Conservation (phyloP, 2,329 filamentous ascomycete genomes). For the Colletotrichum magnum region DNA sequence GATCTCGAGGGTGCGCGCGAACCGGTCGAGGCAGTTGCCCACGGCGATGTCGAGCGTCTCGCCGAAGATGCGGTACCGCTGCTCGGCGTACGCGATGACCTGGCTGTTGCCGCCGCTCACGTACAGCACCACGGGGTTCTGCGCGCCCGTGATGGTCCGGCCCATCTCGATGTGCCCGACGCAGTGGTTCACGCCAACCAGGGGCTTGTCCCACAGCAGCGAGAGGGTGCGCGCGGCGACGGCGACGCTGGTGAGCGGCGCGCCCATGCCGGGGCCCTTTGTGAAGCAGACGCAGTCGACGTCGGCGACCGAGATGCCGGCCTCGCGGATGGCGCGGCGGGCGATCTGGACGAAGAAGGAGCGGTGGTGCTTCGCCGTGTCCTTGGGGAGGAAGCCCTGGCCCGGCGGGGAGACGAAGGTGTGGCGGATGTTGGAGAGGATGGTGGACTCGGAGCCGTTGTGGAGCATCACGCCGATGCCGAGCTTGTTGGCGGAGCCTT, state of each 20-base stretch:
- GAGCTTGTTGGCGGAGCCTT: slow-evolving; percentile 98
- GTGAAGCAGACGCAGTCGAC: slow-evolving; percentile 97
- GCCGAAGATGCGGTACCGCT: slow-evolving; percentile 96
- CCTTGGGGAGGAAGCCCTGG: slow-evolving; percentile 95
- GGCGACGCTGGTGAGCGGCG: slow-evolving; percentile 88
- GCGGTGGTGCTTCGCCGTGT: slow-evolving; percentile 94
- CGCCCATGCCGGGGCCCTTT: slow-evolving; percentile 95
- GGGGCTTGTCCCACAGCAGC: slow-evolving; percentile 87
- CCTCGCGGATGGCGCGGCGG: slow-evolving; percentile 81
- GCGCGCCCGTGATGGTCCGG: slow-evolving; percentile 88
- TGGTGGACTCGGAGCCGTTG: slow-evolving; percentile 68
- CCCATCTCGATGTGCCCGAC: slow-evolving; percentile 99
- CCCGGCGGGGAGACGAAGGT: slow-evolving; percentile 94
- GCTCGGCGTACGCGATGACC: slow-evolving; percentile 95
- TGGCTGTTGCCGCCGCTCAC: slow-evolving; percentile 97
- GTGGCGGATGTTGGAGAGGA: slow-evolving; percentile 95
- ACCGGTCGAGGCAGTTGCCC: slow-evolving; percentile 96
- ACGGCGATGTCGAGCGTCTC: slow-evolving; percentile 98
- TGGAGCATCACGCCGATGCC: slow-evolving; percentile 94
- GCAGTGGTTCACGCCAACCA: slow-evolving; percentile 98
- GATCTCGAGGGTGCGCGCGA: slow-evolving; percentile 91
- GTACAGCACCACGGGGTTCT: slow-evolving; percentile 95
- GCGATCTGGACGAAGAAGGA: slow-evolving; percentile 87
- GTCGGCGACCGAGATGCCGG: slow-evolving; percentile 72
- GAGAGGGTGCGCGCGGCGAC: slow-evolving; percentile 86